Conservation (phyloP, 2,329 filamentous ascomycete species). For the Phaeophleospora eucalypticola region DNA sequence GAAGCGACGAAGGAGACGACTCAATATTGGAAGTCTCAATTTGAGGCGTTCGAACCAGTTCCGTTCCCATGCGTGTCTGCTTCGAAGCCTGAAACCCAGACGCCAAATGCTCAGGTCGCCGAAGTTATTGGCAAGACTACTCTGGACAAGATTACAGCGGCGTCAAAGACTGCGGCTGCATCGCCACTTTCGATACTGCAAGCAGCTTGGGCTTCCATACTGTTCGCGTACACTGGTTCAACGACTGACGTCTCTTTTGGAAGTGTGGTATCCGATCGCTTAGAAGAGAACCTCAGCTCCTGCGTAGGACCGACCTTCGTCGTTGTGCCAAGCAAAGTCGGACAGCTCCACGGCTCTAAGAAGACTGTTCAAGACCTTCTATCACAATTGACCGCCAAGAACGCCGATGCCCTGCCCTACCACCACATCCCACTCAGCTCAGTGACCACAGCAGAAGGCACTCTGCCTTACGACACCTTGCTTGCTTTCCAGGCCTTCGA, state of each 20-base stretch:
- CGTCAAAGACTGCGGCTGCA: conserved; percentile 1
- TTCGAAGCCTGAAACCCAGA: conserved; percentile 3
- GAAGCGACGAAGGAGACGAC: conserved; percentile 2
- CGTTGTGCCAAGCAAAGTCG: conserved; percentile 18
- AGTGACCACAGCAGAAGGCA: conserved; percentile 12
- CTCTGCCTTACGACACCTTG: conserved; percentile 14
- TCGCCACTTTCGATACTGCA: conserved; percentile 12
- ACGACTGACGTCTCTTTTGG: conserved; percentile 65
- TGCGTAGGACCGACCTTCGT: conserved; percentile 31
- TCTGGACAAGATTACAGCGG: conserved; percentile 3
- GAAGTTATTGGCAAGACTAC: conserved; percentile 7
- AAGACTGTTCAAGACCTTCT: conserved; percentile 3
- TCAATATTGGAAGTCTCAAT: conserved; percentile 7
- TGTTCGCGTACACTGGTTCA: conserved; percentile 10
- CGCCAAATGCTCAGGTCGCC: conserved; percentile 1
- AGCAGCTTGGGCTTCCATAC: conserved; percentile 10
- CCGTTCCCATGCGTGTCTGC: conserved; percentile 9
- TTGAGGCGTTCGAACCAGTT: conserved; percentile 5
- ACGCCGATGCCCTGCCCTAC: conserved; percentile 9
- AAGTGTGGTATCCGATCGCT: conserved; percentile 71
- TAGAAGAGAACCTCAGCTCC: conserved; percentile 38
- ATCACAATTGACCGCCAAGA: conserved; percentile 7
- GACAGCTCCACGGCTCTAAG: conserved; percentile 21
- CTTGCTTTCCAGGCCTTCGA: conserved; percentile 17
- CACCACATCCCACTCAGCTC: conserved; percentile 11